Evolutionary conservation across 768 basidiomycete genomes (phyloP).

Genomic region (Harrya chromipes): DNA sequence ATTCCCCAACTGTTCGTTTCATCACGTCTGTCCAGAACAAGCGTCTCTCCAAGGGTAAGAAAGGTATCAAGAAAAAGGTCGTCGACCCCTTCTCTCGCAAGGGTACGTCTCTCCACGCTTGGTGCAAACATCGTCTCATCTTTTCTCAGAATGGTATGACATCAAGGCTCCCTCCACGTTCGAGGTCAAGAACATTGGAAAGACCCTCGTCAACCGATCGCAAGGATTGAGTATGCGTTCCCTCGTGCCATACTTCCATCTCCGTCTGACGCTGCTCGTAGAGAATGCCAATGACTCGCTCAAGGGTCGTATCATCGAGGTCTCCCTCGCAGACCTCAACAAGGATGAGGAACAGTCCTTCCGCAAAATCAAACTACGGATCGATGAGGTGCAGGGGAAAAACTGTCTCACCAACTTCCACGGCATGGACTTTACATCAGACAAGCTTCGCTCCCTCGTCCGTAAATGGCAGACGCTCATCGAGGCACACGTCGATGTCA

Average conservation of each 20-base stretch:
- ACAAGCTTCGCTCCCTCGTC: constrained; percentile 99
- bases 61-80: constrained; percentile 99
- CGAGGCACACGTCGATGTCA: constrained; percentile 98
- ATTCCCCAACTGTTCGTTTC: neutral
- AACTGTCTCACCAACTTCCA: constrained; percentile 99
- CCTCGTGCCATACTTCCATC: neutral
- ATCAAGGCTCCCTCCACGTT: constrained; percentile 98
- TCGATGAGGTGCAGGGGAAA: constrained; percentile 96
- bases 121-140: neutral
- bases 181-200: constrained; percentile 94
- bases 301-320: constrained; percentile 94
- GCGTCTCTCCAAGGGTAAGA: constrained; percentile 96
- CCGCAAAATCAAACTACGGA: constrained; percentile 98
- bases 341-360: constrained; percentile 99
- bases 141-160: constrained; percentile 91
- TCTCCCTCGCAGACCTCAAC: constrained; percentile 96
- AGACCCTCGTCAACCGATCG: constrained; percentile 97
- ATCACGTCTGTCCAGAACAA: constrained; percentile 68
- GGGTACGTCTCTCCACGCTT: constrained; percentile 48
- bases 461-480: constrained; percentile 99
- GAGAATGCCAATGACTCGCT: constrained; percentile 99
- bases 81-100: constrained; percentile 99
- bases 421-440: constrained; percentile 99
- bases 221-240: constrained; percentile 88
- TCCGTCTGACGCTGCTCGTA: constrained; percentile 31